A percentile compares a stretch with the other conserved stretches of the same genome.
Evolutionary conservation across 108 stramenopile genomes (phyloP).

Genomic region (Skeletonema menzelii): DNA sequence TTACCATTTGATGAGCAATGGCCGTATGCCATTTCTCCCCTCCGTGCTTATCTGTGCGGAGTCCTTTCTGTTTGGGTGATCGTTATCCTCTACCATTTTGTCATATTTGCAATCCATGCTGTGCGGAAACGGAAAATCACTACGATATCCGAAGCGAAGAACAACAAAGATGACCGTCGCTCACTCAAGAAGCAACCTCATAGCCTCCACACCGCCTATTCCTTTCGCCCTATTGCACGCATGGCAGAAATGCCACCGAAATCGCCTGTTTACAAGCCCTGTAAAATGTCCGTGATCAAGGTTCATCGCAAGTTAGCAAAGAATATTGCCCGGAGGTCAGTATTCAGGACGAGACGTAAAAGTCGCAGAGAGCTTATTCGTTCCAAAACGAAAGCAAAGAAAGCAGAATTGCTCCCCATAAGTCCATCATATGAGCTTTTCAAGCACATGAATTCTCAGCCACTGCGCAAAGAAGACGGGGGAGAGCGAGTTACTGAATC

Average conservation of each 20-base stretch:
- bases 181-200: not conserved
- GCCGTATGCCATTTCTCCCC: conserved; percentile 26
- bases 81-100: conserved; percentile 2
- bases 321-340: not conserved
- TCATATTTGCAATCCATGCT: conserved; percentile 11
- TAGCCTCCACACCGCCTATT: not conserved
- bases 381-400: not conserved
- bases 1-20: conserved; percentile 10
- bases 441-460: conserved; percentile 24
- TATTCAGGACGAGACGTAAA: not conserved
- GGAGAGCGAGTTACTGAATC: not conserved
- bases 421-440: conserved; percentile 22
- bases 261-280: not conserved
- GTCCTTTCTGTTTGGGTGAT: conserved; percentile 7
- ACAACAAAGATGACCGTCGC: not conserved
- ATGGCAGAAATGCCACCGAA: not conserved
- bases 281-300: not conserved
- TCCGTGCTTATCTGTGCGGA: conserved; percentile 28
- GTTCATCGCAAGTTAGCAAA: conserved; percentile 4
- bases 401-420: not conserved
- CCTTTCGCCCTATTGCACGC: conserved; percentile 1
- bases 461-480: not conserved
- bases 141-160: no score
- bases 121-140: conserved; percentile 2
- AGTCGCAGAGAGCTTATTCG: not conserved